Evolutionary conservation across 345 rosid genomes (phyloP).

Genomic region (Murraya paniculata): DNA sequence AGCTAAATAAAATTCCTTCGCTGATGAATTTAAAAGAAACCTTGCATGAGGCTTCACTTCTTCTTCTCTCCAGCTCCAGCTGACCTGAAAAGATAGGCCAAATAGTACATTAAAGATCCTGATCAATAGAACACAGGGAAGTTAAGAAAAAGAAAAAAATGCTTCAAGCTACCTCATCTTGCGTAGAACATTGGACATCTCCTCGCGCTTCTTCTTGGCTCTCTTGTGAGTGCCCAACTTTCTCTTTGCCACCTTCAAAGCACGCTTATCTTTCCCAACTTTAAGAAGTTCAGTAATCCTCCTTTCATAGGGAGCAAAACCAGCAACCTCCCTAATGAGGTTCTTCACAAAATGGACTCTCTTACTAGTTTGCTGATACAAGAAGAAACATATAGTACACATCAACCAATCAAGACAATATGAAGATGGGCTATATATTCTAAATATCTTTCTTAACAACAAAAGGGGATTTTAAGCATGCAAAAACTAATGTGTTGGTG

Average conservation of each 20-base stretch:
- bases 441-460: background rate
- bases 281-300: conserved; percentile 53
- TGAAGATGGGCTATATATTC: background rate
- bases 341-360: conserved; percentile 48
- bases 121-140: no score
- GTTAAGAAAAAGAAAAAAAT: background rate
- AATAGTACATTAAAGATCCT: background rate
- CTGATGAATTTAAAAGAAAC: background rate
- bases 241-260: conserved; percentile 51
- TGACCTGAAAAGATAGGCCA: conserved; percentile 22
- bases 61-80: conserved; percentile 39
- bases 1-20: background rate
- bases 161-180: conserved; percentile 38
- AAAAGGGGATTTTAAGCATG: background rate
- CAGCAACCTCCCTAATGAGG: conserved; percentile 58
- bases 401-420: background rate
- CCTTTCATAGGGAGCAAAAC: conserved; percentile 57
- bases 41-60: conserved; percentile 19
- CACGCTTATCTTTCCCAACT: conserved; percentile 60
- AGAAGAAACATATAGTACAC: background rate
- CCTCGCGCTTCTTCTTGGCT: conserved; percentile 61
- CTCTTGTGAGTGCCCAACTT: conserved; percentile 57
- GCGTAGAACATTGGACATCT: conserved; percentile 47
- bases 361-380: conserved; percentile 44
- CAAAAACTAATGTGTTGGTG: background rate